Base-by-base conservation (phyloP, 257 asterid genomes). In the Penstemon barbatus region DNA sequence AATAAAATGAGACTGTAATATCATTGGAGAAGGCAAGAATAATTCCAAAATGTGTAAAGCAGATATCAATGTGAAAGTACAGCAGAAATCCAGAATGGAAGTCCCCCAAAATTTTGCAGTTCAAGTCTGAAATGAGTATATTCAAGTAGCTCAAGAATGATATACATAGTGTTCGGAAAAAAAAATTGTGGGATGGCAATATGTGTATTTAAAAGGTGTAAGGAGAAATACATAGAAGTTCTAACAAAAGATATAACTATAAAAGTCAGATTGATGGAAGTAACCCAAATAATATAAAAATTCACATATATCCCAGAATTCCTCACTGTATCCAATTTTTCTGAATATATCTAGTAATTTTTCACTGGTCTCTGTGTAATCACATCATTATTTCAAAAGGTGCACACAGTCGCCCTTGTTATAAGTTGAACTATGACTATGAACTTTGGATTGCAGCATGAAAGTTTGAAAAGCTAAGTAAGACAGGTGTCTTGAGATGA, bases 391-490 rank as follows among this genome's bases (percentile, higher is more conserved):
- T 25, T 25, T 25, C 33, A 25, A 25, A 25, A 25, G 33, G 2
- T 25, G 33, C 33, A 25, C 33, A 1, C 33, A 25, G 33, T 25
- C 33, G 33, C 2, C 33, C 33, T 25, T 25, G 33, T 25, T 25
- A 25, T 25, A 25, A 25, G 33, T 25, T 49, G 18, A 12, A 3
- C 18, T 9, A 11, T 49, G 54, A 3, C 18, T 9, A 11, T 49
- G 54, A 49, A 12, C 51, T 7, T 15, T 10, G 18, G 15, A 49
- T 56, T 43, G 57, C 7, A 40, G 65, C 42, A 58, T 45, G 13
- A 33, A 69, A 63, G 39, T 7, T 44, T 13, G 40, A 45, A 54
- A 53, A 43, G 15, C 8, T 25, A 54, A 33, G 74, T 33, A 46
- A 36, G 8, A 8, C 42, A 25, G 37, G 44, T 4, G 57, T 49